Evolutionary conservation across 176 grass and related monocot genomes (phyloP), one percentile per base, ranked within the genome.

Genomic region (Eragrostis nindensis): DNA sequence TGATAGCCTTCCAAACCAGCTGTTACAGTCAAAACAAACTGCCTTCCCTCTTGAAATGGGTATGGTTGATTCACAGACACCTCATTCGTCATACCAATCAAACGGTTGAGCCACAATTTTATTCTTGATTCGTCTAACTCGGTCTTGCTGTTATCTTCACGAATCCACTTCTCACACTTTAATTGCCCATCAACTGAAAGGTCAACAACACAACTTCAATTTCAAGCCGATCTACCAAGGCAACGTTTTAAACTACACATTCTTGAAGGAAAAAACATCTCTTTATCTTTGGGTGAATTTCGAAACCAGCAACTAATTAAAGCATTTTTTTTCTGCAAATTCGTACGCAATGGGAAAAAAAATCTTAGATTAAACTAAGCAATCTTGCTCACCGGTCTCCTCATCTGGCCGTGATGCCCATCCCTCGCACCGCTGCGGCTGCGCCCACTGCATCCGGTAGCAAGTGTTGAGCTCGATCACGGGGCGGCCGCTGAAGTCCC

Each of bases 401-500:
- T 97, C 89, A 21, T 85, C 75, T 8, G 73, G 77, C 5, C 38
- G 71, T 1, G 94, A 94, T 42, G 65, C 46, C 79, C 70, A 73
- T 0, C 94, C 94, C 5, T 97, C 87, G 55, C 94, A 97, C 7
- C 94, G 86, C 74, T 87, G 86, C 42, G 94, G 86, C 70, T 74
- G 79, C 70, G 89, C 91, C 94, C 94, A 97, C 77, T 97, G 91
- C 94, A 97, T 97, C 43, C 94, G 85, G 77, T 94, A 97, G 89
- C 94, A 94, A 15, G 91, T 97, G 66, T 97, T 97, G 84, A 89
- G 81, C 79, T 97, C 94, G 65, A 97, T 90, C 30, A 97, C 84
- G 2, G 94, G 91, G 52, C 80, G 86, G 41, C 82, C 87, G 29
- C 74, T 94, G 78, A 88, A 94, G 40, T 97, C 94, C 9, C 94